Percentiles rank a stretch among this genome's conserved stretches.
Conservation (phyloP, 2,329 filamentous ascomycete genomes). For the Apiospora kogelbergensis region DNA sequence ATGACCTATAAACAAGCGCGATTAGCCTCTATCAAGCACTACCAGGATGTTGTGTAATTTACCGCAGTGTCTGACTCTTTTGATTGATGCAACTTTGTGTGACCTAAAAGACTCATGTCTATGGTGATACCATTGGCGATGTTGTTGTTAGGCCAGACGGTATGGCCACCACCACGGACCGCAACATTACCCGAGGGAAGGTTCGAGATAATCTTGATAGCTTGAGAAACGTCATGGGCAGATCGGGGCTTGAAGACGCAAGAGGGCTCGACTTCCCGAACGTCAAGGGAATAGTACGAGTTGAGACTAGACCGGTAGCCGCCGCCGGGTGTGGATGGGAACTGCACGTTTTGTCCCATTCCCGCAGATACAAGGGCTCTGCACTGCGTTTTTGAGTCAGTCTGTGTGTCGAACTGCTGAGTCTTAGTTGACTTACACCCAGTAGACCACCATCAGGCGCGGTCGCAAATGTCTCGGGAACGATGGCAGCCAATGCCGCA, state of each 20-base stretch:
- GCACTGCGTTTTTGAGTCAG: not conserved
- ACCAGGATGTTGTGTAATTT: not conserved
- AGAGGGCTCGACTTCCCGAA: not conserved
- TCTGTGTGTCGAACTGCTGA: not conserved
- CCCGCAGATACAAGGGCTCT: not conserved
- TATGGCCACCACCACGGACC: not conserved
- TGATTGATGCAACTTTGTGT: not conserved
- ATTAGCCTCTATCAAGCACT: not conserved
- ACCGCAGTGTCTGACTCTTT: not conserved
- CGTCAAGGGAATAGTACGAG: not conserved
- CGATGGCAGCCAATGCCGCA: too few species aligned
- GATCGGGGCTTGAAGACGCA: not conserved
- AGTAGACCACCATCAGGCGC: not conserved
- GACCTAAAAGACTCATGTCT: not conserved
- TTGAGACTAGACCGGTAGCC: not conserved
- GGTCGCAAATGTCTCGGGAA: not conserved
- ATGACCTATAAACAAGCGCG: not conserved
- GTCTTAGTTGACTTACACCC: not conserved
- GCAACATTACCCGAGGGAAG: not conserved
- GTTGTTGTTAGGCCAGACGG: not conserved
- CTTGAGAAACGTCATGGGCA: not conserved
- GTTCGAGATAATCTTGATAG: not conserved
- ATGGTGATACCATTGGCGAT: not conserved
- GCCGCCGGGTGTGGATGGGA: not conserved
- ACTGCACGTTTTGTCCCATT: not conserved